These are phyloP conservation scores for Boletus insuetus DNA, from an alignment of 768 basidiomycete genomes.

Conservation along the genomic window DNA sequence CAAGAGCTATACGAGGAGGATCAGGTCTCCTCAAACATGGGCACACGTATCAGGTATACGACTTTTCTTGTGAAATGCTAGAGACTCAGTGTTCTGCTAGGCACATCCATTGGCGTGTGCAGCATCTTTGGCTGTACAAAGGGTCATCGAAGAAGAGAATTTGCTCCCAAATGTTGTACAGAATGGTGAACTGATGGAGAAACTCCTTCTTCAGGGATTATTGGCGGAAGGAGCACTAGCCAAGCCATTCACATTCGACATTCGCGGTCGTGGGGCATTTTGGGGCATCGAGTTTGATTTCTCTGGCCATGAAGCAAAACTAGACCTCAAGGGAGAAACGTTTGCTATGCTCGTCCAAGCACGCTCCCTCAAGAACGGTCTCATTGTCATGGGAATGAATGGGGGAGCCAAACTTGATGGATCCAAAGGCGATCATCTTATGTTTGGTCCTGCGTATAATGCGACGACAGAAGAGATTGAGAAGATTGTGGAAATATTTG, in stretches of 20 bases:
- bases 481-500: constrained; percentile 62
- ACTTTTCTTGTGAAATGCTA: not conserved
- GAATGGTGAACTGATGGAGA: constrained; percentile 60
- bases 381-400: constrained; percentile 72
- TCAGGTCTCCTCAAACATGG: constrained; percentile 81
- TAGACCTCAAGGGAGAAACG: constrained; percentile 48
- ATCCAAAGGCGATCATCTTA: constrained; percentile 65
- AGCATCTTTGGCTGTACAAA: constrained; percentile 78
- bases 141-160: constrained; percentile 65
- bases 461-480: constrained; percentile 67
- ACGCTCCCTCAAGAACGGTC: constrained; percentile 59
- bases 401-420: constrained; percentile 71
- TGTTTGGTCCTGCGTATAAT: constrained; percentile 82
- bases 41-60: constrained; percentile 73
- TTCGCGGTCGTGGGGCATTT: constrained; percentile 82
- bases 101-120: constrained; percentile 75
- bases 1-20: constrained; percentile 63
- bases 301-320: constrained; percentile 37
- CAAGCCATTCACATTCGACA: constrained; percentile 69
- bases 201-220: constrained; percentile 53
- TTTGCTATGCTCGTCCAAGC: constrained; percentile 75
- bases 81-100: constrained; percentile 33
- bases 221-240: constrained; percentile 53
- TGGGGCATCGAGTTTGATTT: constrained; percentile 86
- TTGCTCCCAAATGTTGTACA: constrained; percentile 62